Evolutionary conservation across 371 early-diverging fungal genomes (phyloP), one percentile per base, ranked within the genome.

Genomic region (Mycotypha africana): DNA sequence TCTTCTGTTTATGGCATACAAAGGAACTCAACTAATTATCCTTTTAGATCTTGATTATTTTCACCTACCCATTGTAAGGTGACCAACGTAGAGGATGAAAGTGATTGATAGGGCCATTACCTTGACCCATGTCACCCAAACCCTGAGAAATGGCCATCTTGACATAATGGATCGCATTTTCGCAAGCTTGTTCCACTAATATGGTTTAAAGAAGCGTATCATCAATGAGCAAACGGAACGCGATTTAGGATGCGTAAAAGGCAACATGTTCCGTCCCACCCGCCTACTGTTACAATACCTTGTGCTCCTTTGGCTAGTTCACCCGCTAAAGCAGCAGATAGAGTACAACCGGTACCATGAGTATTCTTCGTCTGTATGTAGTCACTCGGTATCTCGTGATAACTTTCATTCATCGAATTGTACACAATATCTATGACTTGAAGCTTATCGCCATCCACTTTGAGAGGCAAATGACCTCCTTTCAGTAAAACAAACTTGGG

Each of bases 301-400:
- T n/a, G n/a, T n/a, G n/a, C n/a, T n/a, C n/a, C n/a, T n/a, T n/a
- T 74, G 0, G 86, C 84, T 16, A 92, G 58, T 44, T 77, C 62
- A 2, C 84, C 81, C 5, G 89, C 81, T 51, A 92, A 84, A 16
- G 93, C 91, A 10, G 90, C 77, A 11, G 87, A 84, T 33, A 90
- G 67, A 1, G 93, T 92, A 51, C 93, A 92, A 32, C 91, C 93
- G 0, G 93, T 90, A 1, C 91, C 91, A 58, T 92, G 93, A 0
- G 89, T 88, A 50, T 86, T 84, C 31, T 58, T 67, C 4, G 88
- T 82, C 5, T 70, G 52, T 15, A 87, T 57, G 51, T 67, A 78
- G n/a, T 65, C 71, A 39, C 80, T 78, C 14, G 51, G 52, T 19
- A 87, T 62, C 39, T 79, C 76, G 11, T 53, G 45, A 28, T 72